Percentiles rank a stretch among this genome's conserved stretches.
Evolutionary conservation across 1,284 basidiomycete genomes (phyloP).

Genomic region (Ustilago tritici): DNA sequence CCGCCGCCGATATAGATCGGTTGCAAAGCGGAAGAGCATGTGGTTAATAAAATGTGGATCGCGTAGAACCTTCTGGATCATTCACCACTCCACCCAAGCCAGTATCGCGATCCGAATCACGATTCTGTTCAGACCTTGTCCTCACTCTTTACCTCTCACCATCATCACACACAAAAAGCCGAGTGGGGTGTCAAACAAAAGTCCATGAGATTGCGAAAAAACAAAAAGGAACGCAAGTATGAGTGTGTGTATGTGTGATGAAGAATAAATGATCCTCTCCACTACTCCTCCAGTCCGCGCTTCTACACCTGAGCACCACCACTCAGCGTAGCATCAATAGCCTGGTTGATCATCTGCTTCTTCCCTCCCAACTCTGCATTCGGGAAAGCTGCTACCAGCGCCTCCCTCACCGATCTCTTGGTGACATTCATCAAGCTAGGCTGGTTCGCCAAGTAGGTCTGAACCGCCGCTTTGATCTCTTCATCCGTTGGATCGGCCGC

Average conservation of each 20-base stretch:
- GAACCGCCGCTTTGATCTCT: constrained; percentile 60
- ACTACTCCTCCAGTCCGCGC: not conserved
- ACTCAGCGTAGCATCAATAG: constrained; percentile 66
- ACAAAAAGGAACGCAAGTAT: constrained; percentile 7
- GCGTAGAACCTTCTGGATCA: constrained; percentile 34
- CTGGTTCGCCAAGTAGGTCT: constrained; percentile 64
- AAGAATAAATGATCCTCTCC: constrained; percentile 5
- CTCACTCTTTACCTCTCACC: not conserved
- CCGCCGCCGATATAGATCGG: no score
- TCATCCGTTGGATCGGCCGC: constrained; percentile 57
- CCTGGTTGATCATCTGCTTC: constrained; percentile 64
- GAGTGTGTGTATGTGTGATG: not conserved
- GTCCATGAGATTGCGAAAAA: constrained; percentile 23
- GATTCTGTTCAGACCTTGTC: not conserved
- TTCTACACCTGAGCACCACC: constrained; percentile 49
- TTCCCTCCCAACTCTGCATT: constrained; percentile 60
- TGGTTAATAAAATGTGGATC: not conserved
- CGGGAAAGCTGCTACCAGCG: constrained; percentile 63
- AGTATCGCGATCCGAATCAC: not conserved
- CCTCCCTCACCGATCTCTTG: constrained; percentile 66
- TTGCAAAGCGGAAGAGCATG: no score
- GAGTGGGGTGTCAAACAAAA: not conserved
- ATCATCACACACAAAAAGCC: no score
- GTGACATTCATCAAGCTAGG: constrained; percentile 66
- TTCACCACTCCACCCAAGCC: not conserved